Base-by-base conservation (phyloP, 1,139 yeast genomes). In the Debaryomyces coudertii region DNA sequence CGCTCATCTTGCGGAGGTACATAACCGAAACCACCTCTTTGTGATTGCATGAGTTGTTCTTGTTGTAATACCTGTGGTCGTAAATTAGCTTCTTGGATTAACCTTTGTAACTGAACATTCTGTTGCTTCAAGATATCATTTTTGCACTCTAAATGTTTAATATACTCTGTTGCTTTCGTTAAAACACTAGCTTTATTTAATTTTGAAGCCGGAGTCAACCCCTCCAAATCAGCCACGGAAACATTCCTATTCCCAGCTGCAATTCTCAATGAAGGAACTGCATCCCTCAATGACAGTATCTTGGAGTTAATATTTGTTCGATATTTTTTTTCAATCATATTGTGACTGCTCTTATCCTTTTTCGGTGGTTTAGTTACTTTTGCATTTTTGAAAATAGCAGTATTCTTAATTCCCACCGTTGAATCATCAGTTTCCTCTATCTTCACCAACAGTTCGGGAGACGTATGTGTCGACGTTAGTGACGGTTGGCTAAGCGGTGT, bases 141-240 rank as follows among this genome's bases (percentile, higher is more conserved):
- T 57, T 87, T 86, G 45, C 68, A 66, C 60, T 90, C 95, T 60
- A 92, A 74, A 65, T 90, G 96, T 55, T 80, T 77, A 56, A 92
- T 90, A 60, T 90, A 92, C 64, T 90, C 97, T 2, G 95, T 87
- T 4, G 97, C 96, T 62, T 90, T 89, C 42, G 90, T 80, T 52
- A 92, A 75, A 24, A 92, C 90, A 42, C 90, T 85, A 6, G 97
- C 97, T 65, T 92, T 92, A 68, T 90, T 90, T 54, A 90, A 75
- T 61, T 89, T 90, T 44, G 82, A 73, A 2, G 97, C 96, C 0
- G 97, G 97, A n/a, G 85, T 78, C 47, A 90, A 75, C 1, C 97
- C 97, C 57, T 90, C 97, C 51, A 90, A 70, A 51, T 85, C 86
- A 7, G 74, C 71, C 34, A 73, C 53, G 11, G 69, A 61, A 23